Percentiles rank a stretch among this genome's conserved stretches.
Conservation (phyloP, 805 yeast genomes). For the Yamadazyma phyllophila region DNA sequence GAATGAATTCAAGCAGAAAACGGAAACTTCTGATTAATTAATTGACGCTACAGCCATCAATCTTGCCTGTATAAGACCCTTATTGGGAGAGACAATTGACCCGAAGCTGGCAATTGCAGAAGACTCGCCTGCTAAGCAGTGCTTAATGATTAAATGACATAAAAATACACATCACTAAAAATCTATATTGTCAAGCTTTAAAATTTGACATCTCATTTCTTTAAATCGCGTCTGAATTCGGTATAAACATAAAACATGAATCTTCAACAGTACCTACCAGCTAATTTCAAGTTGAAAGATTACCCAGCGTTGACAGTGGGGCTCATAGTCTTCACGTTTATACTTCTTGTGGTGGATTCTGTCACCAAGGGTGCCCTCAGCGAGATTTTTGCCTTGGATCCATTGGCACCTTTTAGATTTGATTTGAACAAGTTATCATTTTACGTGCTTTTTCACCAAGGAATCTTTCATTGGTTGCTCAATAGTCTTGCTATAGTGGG, state of each 20-base stretch:
- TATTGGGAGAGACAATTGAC: not conserved
- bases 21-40: slow-evolving; percentile 2
- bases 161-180: not conserved
- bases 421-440: slow-evolving; percentile 57
- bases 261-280: not conserved
- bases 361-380: slow-evolving; percentile 27
- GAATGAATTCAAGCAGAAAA: slow-evolving; percentile 15
- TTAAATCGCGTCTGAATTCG: slow-evolving; percentile 1
- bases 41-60: no score
- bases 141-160: not conserved
- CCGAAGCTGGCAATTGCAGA: no score
- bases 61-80: not conserved
- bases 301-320: slow-evolving; percentile 66
- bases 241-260: not conserved
- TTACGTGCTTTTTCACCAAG: slow-evolving; percentile 70
- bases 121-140: no score
- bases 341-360: slow-evolving; percentile 39
- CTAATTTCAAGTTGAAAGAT: slow-evolving; percentile 6
- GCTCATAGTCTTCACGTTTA: slow-evolving; percentile 50
- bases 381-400: slow-evolving; percentile 46
- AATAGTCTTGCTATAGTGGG: slow-evolving; percentile 58
- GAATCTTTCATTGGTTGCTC: slow-evolving; percentile 56
- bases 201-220: not conserved
- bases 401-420: slow-evolving; percentile 49
- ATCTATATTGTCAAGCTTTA: not conserved